These are phyloP conservation scores for Pisolithus orientalis DNA, from an alignment of 768 basidiomycete species.

Conservation along the genomic window DNA sequence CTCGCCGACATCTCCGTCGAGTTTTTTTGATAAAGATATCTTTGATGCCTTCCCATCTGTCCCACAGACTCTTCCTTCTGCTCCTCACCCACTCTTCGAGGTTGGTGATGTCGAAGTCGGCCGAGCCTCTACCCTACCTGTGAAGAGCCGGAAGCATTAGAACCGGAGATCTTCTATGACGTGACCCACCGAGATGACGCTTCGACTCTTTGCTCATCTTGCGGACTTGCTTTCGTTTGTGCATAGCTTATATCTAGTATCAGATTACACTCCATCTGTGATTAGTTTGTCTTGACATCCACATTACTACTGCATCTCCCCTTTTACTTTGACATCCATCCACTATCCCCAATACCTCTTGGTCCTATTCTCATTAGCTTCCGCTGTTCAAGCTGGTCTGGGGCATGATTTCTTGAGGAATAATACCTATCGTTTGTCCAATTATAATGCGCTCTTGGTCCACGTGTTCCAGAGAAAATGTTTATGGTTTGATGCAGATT, in stretches of 20 bases:
- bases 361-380: not conserved
- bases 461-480: too few relatives aligned
- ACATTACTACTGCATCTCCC: slow-evolving; percentile 20
- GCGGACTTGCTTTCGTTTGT: not conserved
- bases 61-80: slow-evolving; percentile 42
- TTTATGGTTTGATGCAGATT: not conserved
- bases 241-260: slow-evolving; percentile 3
- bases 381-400: not conserved
- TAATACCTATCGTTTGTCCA: not conserved
- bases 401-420: not conserved
- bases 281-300: not conserved
- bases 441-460: not conserved
- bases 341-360: slow-evolving; percentile 1
- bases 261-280: not conserved
- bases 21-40: slow-evolving; percentile 47
- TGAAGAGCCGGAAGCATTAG: slow-evolving; percentile 21
- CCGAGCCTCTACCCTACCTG: slow-evolving; percentile 20
- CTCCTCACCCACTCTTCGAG: slow-evolving; percentile 12
- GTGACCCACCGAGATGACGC: slow-evolving; percentile 4
- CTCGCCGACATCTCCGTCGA: slow-evolving; percentile 25
- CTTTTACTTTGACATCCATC: slow-evolving; percentile 13
- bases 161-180: slow-evolving; percentile 19
- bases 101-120: slow-evolving; percentile 7
- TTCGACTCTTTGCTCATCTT: not conserved
- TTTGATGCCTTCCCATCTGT: slow-evolving; percentile 73